Evolutionary conservation across 768 basidiomycete genomes (phyloP).

Genomic region (Vararia minispora): DNA sequence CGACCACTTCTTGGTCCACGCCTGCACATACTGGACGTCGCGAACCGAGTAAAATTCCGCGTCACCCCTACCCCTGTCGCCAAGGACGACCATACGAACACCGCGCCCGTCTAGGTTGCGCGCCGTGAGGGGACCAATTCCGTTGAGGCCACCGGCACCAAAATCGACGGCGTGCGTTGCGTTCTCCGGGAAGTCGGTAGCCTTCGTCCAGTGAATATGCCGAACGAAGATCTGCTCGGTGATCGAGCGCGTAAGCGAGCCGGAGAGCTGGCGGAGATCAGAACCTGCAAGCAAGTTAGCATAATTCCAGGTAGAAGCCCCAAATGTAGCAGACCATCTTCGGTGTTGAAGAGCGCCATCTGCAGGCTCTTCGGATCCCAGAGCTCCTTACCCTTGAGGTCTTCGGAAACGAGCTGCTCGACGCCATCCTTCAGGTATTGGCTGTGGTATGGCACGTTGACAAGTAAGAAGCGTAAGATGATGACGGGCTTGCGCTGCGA

Average conservation of each 20-base stretch:
- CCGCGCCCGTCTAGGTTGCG: constrained; percentile 91
- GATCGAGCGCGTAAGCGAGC: constrained; percentile 76
- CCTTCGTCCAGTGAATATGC: constrained; percentile 89
- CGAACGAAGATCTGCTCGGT: constrained; percentile 89
- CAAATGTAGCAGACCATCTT: constrained; percentile 55
- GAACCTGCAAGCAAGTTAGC: constrained; percentile 42
- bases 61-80: constrained; percentile 84
- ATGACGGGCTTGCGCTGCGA: constrained; percentile 94
- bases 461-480: constrained; percentile 86
- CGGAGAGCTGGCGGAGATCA: constrained; percentile 61
- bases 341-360: constrained; percentile 87
- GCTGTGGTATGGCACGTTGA: constrained; percentile 95
- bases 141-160: constrained; percentile 88
- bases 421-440: constrained; percentile 66
- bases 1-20: constrained; percentile 87
- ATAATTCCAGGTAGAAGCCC: constrained; percentile 3
- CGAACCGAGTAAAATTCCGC: constrained; percentile 71
- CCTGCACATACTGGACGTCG: constrained; percentile 63
- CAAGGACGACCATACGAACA: constrained; percentile 78
- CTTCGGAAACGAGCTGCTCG: constrained; percentile 64
- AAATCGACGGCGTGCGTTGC: constrained; percentile 96
- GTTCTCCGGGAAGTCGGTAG: constrained; percentile 79
- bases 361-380: constrained; percentile 60
- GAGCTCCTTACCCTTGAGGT: constrained; percentile 67
- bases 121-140: constrained; percentile 85